Conservation (phyloP, 176 grass and related monocot species). For the Typha latifolia region DNA sequence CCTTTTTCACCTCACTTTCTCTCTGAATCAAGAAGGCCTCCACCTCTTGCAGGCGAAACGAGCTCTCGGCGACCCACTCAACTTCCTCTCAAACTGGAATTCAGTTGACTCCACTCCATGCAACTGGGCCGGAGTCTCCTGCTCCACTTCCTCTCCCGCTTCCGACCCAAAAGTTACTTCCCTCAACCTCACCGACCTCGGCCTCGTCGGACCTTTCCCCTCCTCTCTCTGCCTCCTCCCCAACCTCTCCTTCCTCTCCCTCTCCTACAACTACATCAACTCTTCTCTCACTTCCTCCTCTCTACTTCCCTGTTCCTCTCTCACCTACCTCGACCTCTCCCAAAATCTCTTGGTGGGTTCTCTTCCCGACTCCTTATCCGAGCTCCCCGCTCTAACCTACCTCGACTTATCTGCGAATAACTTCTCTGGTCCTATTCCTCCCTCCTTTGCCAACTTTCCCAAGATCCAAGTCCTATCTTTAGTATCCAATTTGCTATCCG, state of each 20-base stretch:
- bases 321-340: slow-evolving; percentile 53
- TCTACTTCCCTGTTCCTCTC: slow-evolving; percentile 17
- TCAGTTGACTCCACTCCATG: slow-evolving; percentile 23
- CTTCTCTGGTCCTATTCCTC: slow-evolving; percentile 55
- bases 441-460: slow-evolving; percentile 37
- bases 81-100: slow-evolving; percentile 39
- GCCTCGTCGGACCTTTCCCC: slow-evolving; percentile 46
- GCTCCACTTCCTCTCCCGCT: slow-evolving; percentile 1
- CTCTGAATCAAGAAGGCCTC: slow-evolving; percentile 23
- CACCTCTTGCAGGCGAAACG: slow-evolving; percentile 36
- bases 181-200: slow-evolving; percentile 24
- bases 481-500: slow-evolving; percentile 39
- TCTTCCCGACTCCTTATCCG: slow-evolving; percentile 40
- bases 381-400: slow-evolving; percentile 28
- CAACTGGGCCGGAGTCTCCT: slow-evolving; percentile 56
- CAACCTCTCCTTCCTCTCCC: slow-evolving; percentile 20
- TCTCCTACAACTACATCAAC: slow-evolving; percentile 18
- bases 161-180: slow-evolving; percentile 12
- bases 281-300: slow-evolving; percentile 9
- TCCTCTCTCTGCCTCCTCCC: slow-evolving; percentile 29
- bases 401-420: slow-evolving; percentile 60
- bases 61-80: slow-evolving; percentile 32
- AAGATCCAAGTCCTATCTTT: slow-evolving; percentile 40
- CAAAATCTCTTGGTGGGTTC: slow-evolving; percentile 33
- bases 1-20: slow-evolving; percentile 5